phyloP scores from a whole-genome alignment of 305 asterid species.

The Fraxinus greggii region DNA sequence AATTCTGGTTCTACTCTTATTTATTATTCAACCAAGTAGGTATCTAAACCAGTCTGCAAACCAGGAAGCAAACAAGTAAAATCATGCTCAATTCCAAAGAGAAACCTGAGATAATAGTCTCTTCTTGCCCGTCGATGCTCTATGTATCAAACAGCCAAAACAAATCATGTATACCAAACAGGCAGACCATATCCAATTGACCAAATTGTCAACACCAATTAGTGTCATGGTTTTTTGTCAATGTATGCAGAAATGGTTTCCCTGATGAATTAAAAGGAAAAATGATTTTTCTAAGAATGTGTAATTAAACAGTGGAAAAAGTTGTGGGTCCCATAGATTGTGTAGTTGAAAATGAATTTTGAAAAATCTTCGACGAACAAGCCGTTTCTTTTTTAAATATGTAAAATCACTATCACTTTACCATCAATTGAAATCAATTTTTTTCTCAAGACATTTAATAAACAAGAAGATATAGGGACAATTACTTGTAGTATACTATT shows the following conservation, averaged over 20 bases:
- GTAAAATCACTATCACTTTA: not conserved
- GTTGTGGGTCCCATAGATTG: not conserved
- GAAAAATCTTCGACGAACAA: not conserved
- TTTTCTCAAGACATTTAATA: not conserved
- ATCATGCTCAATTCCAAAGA: not conserved
- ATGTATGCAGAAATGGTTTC: not conserved
- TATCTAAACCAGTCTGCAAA: not conserved
- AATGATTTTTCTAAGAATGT: not conserved
- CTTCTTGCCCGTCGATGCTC: not conserved
- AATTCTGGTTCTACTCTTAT: not conserved
- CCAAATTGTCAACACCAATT: not conserved
- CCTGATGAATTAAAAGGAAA: not conserved
- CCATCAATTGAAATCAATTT: not conserved
- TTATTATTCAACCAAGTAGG: not conserved
- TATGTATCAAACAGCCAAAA: not conserved
- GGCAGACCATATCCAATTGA: not conserved
- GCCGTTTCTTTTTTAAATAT: not conserved
- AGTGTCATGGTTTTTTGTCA: not conserved
- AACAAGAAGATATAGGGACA: not conserved
- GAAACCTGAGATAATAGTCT: not conserved
- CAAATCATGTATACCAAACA: not conserved
- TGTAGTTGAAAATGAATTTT: not conserved
- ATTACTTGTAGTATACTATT: not conserved
- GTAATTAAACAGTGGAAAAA: not conserved
- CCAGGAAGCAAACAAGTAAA: not conserved